phyloP scores from a whole-genome alignment of 2,329 filamentous ascomycete genomes.

The Plectosphaerella cucumerina region DNA sequence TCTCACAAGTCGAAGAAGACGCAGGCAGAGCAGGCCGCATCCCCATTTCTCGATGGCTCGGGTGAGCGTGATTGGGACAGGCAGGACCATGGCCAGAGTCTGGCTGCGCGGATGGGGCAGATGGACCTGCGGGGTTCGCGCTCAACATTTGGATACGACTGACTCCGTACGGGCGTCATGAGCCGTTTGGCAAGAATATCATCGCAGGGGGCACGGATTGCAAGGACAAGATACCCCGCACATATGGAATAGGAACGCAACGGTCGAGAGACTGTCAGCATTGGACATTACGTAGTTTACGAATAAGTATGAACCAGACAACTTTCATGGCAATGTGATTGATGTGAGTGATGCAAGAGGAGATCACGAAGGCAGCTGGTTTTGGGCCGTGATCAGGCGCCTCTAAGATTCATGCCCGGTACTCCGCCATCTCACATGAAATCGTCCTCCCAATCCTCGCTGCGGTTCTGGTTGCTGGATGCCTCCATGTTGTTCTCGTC shows the following conservation, averaged over 20 bases:
- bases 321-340: too few species aligned
- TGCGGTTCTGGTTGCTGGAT: conserved; percentile 81
- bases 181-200: too few species aligned
- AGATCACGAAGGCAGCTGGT: too few species aligned
- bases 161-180: conserved; percentile 8
- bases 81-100: conserved; percentile 15
- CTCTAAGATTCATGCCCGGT: too few species aligned
- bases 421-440: conserved; percentile 94
- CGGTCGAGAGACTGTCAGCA: too few species aligned
- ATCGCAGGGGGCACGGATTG: too few species aligned
- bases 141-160: conserved; percentile 12
- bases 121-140: conserved; percentile 24
- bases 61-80: conserved; percentile 22
- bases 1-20: neutral
- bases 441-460: conserved; percentile 77
- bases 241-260: too few species aligned
- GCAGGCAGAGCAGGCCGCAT: conserved; percentile 7
- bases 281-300: too few species aligned
- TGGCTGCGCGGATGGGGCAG: conserved; percentile 25
- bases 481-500: conserved; percentile 73
- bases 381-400: too few species aligned
- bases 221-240: too few species aligned
- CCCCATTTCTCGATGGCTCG: conserved; percentile 11
- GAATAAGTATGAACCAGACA: too few species aligned
- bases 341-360: too few species aligned